Percentiles rank a stretch among this genome's conserved stretches.
These are phyloP conservation scores for Lasiosphaeria ovina DNA, from an alignment of 495 filamentous ascomycete species.

Conservation along the genomic window DNA sequence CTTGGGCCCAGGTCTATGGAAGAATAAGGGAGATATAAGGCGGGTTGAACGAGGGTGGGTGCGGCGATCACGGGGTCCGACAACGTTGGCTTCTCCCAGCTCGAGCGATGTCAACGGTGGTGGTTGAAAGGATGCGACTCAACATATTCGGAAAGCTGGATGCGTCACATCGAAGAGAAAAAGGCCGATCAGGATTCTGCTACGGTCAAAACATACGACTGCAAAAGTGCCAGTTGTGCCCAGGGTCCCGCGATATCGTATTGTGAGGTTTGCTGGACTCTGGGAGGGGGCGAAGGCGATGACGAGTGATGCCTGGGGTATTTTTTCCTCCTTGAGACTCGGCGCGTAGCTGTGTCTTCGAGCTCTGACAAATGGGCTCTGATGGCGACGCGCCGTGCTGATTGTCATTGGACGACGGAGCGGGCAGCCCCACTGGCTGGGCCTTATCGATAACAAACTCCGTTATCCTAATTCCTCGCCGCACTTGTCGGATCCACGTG, in stretches of 20 bases:
- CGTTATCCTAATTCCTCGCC: no score
- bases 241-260: neutral
- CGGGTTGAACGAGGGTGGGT: neutral
- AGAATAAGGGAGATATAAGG: constrained; percentile 3
- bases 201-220: no score
- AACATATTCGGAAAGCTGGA: constrained; percentile 33
- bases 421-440: neutral
- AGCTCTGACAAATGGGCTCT: neutral
- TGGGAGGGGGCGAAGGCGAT: neutral
- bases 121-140: constrained; percentile 26
- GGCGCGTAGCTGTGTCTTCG: neutral
- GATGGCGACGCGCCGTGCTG: neutral
- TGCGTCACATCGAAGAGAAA: constrained; percentile 25
- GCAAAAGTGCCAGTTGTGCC: no score
- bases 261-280: no score
- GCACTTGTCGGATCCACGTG: constrained; percentile 10
- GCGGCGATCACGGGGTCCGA: constrained; percentile 19
- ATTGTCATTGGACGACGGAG: neutral
- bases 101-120: constrained; percentile 34
- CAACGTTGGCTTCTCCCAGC: constrained; percentile 27
- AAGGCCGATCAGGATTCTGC: neutral
- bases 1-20: constrained; percentile 30
- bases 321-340: neutral
- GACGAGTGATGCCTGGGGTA: neutral
- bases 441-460: neutral